A percentile compares a stretch with the other conserved stretches of the same genome.
Evolutionary conservation across 495 filamentous ascomycete genomes (phyloP).

Genomic region (Elasticomyces elasticus): DNA sequence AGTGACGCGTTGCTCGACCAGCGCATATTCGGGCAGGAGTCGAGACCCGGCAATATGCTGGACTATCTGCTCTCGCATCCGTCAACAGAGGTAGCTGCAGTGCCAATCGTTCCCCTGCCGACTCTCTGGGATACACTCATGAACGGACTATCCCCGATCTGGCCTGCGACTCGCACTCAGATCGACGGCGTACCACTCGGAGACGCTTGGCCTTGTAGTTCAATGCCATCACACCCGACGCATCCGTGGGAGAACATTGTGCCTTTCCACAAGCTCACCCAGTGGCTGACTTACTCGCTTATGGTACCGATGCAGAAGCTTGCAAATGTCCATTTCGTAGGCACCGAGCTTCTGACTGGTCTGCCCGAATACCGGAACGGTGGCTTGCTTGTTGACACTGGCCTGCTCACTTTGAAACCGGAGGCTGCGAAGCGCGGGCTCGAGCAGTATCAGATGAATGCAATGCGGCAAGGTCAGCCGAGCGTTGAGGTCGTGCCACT

Average conservation of each 20-base stretch:
- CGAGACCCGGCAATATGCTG: slow-evolving; percentile 87
- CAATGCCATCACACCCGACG: slow-evolving; percentile 67
- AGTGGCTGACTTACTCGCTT: slow-evolving; percentile 82
- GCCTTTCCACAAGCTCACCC: slow-evolving; percentile 86
- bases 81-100: slow-evolving; percentile 72
- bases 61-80: slow-evolving; percentile 91
- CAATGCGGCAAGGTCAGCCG: slow-evolving; percentile 61
- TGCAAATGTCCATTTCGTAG: slow-evolving; percentile 65
- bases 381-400: slow-evolving; percentile 72
- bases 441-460: slow-evolving; percentile 60
- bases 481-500: slow-evolving; percentile 64
- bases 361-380: slow-evolving; percentile 85
- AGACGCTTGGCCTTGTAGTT: slow-evolving; percentile 86
- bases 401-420: slow-evolving; percentile 64
- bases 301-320: slow-evolving; percentile 79
- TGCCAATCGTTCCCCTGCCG: slow-evolving; percentile 80
- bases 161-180: slow-evolving; percentile 79
- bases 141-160: slow-evolving; percentile 76
- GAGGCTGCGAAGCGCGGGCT: slow-evolving; percentile 57
- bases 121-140: slow-evolving; percentile 86
- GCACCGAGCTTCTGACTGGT: slow-evolving; percentile 68
- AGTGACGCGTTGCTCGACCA: slow-evolving; percentile 67
- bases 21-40: slow-evolving; percentile 76
- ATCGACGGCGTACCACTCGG: slow-evolving; percentile 84
- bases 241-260: slow-evolving; percentile 87